Evolutionary conservation across 768 basidiomycete genomes (phyloP).

Genomic region (Lentinula boryana): DNA sequence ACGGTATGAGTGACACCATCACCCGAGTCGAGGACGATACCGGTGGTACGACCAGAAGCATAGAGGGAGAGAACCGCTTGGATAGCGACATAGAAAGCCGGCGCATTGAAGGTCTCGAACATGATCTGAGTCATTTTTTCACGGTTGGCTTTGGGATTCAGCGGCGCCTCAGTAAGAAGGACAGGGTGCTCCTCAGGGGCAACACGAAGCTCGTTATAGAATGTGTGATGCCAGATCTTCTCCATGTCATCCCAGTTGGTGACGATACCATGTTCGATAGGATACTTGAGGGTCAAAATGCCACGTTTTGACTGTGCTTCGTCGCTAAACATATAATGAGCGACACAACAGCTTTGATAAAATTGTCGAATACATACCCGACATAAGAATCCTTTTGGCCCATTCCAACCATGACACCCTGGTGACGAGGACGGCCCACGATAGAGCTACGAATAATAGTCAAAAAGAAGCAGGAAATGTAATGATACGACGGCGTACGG

Average conservation of each 20-base stretch:
- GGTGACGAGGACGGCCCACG: conserved; percentile 68
- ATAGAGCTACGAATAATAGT: conserved; percentile 38
- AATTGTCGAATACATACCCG: conserved; percentile 33
- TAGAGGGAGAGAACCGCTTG: conserved; percentile 85
- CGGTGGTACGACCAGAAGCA: conserved; percentile 66
- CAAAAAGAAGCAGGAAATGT: neutral
- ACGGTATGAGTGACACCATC: conserved; percentile 71
- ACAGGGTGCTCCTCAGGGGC: conserved; percentile 92
- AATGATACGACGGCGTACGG: conserved; percentile 39
- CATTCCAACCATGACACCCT: conserved; percentile 77
- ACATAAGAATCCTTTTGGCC: conserved; percentile 76
- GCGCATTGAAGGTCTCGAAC: conserved; percentile 94
- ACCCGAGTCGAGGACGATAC: conserved; percentile 73
- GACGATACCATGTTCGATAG: conserved; percentile 67
- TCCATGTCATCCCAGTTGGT: conserved; percentile 78
- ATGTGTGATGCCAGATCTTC: conserved; percentile 73
- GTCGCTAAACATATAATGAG: conserved; percentile 36
- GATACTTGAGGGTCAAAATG: conserved; percentile 66
- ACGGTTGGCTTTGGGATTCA: conserved; percentile 90
- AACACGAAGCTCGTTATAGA: conserved; percentile 90
- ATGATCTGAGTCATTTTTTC: conserved; percentile 97
- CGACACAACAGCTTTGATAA: neutral
- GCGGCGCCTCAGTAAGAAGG: conserved; percentile 84
- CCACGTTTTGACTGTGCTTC: conserved; percentile 73
- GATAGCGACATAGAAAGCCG: conserved; percentile 88